Evolutionary conservation across 106 monocot species (phyloP), one percentile per base, ranked within the genome.

Genomic region (Acorus calamus): DNA sequence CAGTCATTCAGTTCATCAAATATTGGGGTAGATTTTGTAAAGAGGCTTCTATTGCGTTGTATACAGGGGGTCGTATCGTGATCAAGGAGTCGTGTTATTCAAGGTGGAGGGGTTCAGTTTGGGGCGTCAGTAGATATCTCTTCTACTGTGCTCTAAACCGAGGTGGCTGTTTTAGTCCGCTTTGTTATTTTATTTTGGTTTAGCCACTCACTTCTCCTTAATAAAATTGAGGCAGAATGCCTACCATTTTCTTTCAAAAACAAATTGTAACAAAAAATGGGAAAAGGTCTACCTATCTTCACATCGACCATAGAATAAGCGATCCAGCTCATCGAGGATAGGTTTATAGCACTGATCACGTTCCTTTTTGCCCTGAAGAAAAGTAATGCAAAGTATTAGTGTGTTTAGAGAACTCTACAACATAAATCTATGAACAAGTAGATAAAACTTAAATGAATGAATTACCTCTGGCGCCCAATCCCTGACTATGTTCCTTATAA

Each of bases 261-360:
- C 53, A 2, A 49, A n/a, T 10, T 28, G 50, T 55, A 52, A 9
- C 9, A 52, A 11, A 4, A 48, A 47, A 42, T 13, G 28, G 50
- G 4, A 43, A 57, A 55, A 9, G 56, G 42, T 48, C 4, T 66
- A 93, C 93, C 89, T 85, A 59, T 78, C 69, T 46, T 75, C 72
- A 44, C 60, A 60, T 59, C 91, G 80, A 63, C 42, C 47, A 73
- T 91, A 91, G 68, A 92, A 98, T 55, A 85, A 55, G 52, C 77
- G 83, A 68, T 83, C 66, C 49, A 98, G 85, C 69, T 98, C 91
- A 50, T 88, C 85, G 48, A 98, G 76, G 60, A 98, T 98, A 53
- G 96, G 96, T 62, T 88, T 88, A 70, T 91, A 98, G 65, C 96
- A 98, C 57, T 98, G 81, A 14, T 91, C 96, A 54, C 96, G 87